Evolutionary conservation across 2,329 filamentous ascomycete genomes (phyloP).

Genomic region (Ophiocordyceps camponoti-floridani): DNA sequence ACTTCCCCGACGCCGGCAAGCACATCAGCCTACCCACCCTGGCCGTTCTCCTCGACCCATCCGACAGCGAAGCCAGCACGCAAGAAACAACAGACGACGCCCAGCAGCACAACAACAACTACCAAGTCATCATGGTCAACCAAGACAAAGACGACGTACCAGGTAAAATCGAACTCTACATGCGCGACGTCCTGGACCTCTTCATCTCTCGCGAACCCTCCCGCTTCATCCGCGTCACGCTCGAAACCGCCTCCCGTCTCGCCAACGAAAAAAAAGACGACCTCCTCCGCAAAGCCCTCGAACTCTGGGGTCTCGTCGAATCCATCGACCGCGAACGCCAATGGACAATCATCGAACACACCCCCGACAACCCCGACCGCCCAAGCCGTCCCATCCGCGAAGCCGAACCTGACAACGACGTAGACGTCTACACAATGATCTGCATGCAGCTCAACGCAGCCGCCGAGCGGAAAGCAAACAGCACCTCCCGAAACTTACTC

Average conservation of each 20-base stretch:
- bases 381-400: constrained; percentile 30
- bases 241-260: constrained; percentile 32
- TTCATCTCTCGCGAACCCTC: constrained; percentile 43
- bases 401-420: constrained; percentile 25
- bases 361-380: constrained; percentile 19
- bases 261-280: constrained; percentile 30
- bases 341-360: constrained; percentile 37
- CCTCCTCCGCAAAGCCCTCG: constrained; percentile 37
- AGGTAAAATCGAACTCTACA: constrained; percentile 39
- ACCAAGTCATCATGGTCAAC: constrained; percentile 36
- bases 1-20: constrained; percentile 34
- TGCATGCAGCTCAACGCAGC: constrained; percentile 47
- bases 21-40: constrained; percentile 20
- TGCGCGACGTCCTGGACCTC: constrained; percentile 36
- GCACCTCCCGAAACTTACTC: constrained; percentile 38
- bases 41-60: constrained; percentile 16
- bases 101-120: constrained; percentile 8
- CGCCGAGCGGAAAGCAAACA: constrained; percentile 43
- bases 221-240: constrained; percentile 38
- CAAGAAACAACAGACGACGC: neutral
- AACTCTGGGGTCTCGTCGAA: constrained; percentile 48
- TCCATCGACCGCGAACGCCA: constrained; percentile 46
- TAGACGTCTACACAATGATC: constrained; percentile 41
- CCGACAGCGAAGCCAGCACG: constrained; percentile 15
- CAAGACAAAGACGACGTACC: constrained; percentile 42